Percentiles rank a stretch among this genome's conserved stretches.
Evolutionary conservation across 1,139 yeast species (phyloP).

Genomic region (Suhomyces maxii): DNA sequence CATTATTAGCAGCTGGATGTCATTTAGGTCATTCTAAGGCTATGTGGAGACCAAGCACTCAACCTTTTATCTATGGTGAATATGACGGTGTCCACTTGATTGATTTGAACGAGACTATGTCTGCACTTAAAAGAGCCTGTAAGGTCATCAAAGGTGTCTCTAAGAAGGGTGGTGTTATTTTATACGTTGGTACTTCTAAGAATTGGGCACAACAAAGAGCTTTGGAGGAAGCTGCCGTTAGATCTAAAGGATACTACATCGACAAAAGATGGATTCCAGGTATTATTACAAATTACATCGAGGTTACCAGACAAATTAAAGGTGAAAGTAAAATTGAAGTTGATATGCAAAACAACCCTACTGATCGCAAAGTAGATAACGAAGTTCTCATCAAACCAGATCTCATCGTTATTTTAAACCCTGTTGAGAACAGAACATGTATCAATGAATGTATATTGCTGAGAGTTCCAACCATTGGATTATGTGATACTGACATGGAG

Average conservation of each 20-base stretch:
- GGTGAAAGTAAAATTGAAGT: slow-evolving; percentile 53
- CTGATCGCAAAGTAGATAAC: slow-evolving; percentile 55
- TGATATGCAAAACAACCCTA: slow-evolving; percentile 45
- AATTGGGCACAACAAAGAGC: slow-evolving; percentile 68
- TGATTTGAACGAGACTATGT: slow-evolving; percentile 79
- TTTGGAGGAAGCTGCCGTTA: slow-evolving; percentile 75
- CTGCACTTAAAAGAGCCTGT: slow-evolving; percentile 74
- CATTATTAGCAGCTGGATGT: slow-evolving; percentile 86
- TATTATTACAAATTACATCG: slow-evolving; percentile 81
- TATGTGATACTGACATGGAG: slow-evolving; percentile 91
- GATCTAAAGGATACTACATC: slow-evolving; percentile 79
- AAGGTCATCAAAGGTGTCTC: slow-evolving; percentile 79
- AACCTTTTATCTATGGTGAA: slow-evolving; percentile 83
- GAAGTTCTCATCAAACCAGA: slow-evolving; percentile 76
- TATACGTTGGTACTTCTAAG: slow-evolving; percentile 81
- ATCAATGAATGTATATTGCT: slow-evolving; percentile 78
- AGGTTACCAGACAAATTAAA: slow-evolving; percentile 73
- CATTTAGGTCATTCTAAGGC: slow-evolving; percentile 89
- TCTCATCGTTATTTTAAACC: slow-evolving; percentile 80
- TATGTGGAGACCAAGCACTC: slow-evolving; percentile 80
- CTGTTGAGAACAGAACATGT: slow-evolving; percentile 82
- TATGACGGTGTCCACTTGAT: slow-evolving; percentile 88
- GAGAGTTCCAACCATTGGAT: slow-evolving; percentile 89
- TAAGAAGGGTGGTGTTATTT: slow-evolving; percentile 77
- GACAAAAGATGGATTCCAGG: slow-evolving; percentile 94